Conservation (phyloP, 2,329 filamentous ascomycete genomes). For the Talaromyces piceae region DNA sequence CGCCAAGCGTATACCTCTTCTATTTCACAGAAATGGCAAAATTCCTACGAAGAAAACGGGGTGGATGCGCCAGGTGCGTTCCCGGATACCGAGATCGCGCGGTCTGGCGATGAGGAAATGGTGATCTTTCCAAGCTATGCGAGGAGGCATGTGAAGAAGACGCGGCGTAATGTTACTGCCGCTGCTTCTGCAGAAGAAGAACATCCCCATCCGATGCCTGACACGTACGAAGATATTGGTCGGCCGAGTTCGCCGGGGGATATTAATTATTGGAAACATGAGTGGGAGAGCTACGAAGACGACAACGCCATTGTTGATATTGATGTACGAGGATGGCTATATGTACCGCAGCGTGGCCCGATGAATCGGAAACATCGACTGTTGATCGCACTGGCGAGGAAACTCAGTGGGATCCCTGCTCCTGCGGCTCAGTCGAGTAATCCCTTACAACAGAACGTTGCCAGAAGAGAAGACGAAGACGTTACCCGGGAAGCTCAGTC, state of each 20-base stretch:
- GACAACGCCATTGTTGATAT: slow-evolving; percentile 85
- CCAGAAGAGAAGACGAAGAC: slow-evolving; percentile 54
- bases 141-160: slow-evolving; percentile 56
- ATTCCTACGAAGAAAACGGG: slow-evolving; percentile 40
- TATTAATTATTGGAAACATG: slow-evolving; percentile 65
- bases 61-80: slow-evolving; percentile 65
- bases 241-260: slow-evolving; percentile 47
- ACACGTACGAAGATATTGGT: slow-evolving; percentile 29
- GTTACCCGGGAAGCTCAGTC: slow-evolving; percentile 68
- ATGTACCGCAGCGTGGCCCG: slow-evolving; percentile 73
- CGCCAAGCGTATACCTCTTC: slow-evolving; percentile 58
- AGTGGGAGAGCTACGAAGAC: slow-evolving; percentile 74
- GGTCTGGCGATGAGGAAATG: slow-evolving; percentile 81
- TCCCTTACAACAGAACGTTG: slow-evolving; percentile 38
- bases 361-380: slow-evolving; percentile 82
- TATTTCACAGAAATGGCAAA: slow-evolving; percentile 41
- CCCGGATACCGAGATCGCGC: slow-evolving; percentile 73
- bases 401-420: slow-evolving; percentile 67
- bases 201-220: slow-evolving; percentile 18
- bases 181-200: slow-evolving; percentile 22
- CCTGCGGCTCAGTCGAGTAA: slow-evolving; percentile 8
- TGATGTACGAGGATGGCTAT: slow-evolving; percentile 93
- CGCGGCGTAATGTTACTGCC: too few species aligned
- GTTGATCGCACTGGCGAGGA: slow-evolving; percentile 75
- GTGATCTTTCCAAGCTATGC: slow-evolving; percentile 93